Base-by-base conservation (phyloP, 345 rosid species). In the Punica granatum region DNA sequence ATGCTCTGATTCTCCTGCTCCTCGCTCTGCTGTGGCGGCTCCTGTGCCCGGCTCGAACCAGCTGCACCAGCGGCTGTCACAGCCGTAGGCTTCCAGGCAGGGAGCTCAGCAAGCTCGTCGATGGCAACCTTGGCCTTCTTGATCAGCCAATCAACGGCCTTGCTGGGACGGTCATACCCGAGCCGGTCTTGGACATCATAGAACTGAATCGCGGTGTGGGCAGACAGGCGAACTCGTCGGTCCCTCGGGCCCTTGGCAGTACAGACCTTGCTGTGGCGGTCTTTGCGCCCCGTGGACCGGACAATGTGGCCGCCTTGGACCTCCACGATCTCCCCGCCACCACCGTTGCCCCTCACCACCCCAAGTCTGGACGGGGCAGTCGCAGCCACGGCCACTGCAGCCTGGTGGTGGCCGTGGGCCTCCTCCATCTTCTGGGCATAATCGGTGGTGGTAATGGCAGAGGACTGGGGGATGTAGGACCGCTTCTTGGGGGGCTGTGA, bases 231-330 rank as follows among this genome's bases (percentile, higher is more conserved):
- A 44, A 92, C 97, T 18, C 98, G 92, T 41, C 98, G 83, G 84
- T 92, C 98, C 70, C 97, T 80, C n/a, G 92, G 89, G 21, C 98
- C 97, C 78, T 90, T 92, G 1, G 97, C 90, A 0, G 98, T 92
- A 70, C 96, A 92, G 8, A 92, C 98, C 76, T 92, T 92, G 79
- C 96, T 92, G 73, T 92, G 98, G 13, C 93, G 83, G 77, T 92
- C 98, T 79, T 90, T 92, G 60, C 84, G 78, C 43, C 93, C 97
- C 0, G 84, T 90, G 33, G 98, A 84, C 58, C 93, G 80, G 4
- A 92, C 86, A 88, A 92, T 92, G 97, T 87, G 97, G 63, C 97
- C 98, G 33, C 97, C 98, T 80, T 92, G 85, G 7, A 92, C 98
- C 72, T 90, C 97, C 58, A 92, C 97, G 34, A 92, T 92, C 85